Base-by-base conservation (phyloP, 2,329 filamentous ascomycete species). In the Verticillium isaacii region DNA sequence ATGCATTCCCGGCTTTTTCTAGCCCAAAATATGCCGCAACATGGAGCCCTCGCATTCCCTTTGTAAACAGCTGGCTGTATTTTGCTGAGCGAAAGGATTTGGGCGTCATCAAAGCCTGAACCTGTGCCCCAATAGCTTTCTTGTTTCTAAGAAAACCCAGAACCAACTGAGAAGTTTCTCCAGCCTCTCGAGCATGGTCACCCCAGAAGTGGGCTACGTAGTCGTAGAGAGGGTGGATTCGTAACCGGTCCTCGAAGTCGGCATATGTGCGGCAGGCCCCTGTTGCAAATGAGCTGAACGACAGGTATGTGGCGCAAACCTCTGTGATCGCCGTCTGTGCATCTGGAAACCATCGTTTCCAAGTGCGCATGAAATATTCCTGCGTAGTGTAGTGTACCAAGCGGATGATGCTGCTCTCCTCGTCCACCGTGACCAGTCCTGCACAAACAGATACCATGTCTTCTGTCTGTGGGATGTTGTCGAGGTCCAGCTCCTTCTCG, bases 371-470 rank as follows among this genome's bases (percentile, higher is more conserved):
- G 56, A 82, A 74, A 64, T 79, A 82, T 45, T 81, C 73, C 57
- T 80, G 75, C 3, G 77, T 71, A 0, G 80, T 81, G 58, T 79
- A 77, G 64, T 82, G 79, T 9, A 79, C 75, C 0, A 82, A 64
- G 6, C 76, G 71, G 15, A 81, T 67, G 37, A 75, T 68, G 37
- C 70, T 60, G 59, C 70, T 79, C 58, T 75, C 64, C 54, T 74
- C 61, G 52, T 82, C 76, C 3, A 79, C 57, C 0, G 71, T 76
- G 2, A 82, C 74, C 17, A 82, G 60, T 0, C 79, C 78, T 57
- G 72, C 73, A 63, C 78, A 82, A 2, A 71, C 68, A 5, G 73
- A 73, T 0, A 78, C 61, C 6, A 80, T 64, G 2, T 73, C 66
- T 4, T 73, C 69, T 2, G 74, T 34, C 0, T 72, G 63, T 1